Conservation (phyloP, 2,329 filamentous ascomycete genomes). For the Ceratocystis colombiana region DNA sequence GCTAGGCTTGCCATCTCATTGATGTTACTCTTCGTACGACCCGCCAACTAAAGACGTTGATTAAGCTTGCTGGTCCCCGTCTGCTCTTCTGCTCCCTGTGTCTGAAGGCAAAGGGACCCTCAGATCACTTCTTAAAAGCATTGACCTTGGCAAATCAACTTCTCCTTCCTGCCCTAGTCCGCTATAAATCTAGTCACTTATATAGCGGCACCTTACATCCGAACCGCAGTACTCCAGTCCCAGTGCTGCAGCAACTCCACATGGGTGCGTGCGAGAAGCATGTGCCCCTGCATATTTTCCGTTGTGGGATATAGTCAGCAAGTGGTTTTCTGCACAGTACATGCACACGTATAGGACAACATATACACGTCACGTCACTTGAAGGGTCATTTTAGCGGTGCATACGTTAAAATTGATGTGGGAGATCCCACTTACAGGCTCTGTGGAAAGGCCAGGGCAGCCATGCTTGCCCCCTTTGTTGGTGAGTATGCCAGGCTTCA, state of each 20-base stretch:
- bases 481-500: too few relatives aligned
- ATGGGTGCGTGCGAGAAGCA: constrained; percentile 2
- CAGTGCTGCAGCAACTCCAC: not conserved
- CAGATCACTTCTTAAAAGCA: constrained; percentile 13
- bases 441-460: too few relatives aligned
- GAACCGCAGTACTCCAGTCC: not conserved
- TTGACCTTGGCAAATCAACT: constrained; percentile 5
- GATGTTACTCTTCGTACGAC: not conserved
- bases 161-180: not conserved
- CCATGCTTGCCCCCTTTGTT: too few relatives aligned
- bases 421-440: too few relatives aligned
- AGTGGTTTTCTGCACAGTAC: too few relatives aligned
- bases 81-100: not conserved
- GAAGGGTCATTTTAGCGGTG: too few relatives aligned
- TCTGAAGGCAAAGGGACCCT: not conserved
- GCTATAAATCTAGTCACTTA: not conserved
- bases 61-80: constrained; percentile 2
- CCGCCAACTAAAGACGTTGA: not conserved
- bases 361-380: too few relatives aligned
- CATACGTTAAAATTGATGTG: too few relatives aligned
- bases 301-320: not conserved
- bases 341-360: too few relatives aligned
- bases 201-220: not conserved
- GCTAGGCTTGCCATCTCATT: too few relatives aligned
- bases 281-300: not conserved